A percentile compares a stretch with the other conserved stretches of the same genome.
These are phyloP conservation scores for Gossypium raimondii DNA, from an alignment of 345 rosid genomes.

Conservation along the genomic window DNA sequence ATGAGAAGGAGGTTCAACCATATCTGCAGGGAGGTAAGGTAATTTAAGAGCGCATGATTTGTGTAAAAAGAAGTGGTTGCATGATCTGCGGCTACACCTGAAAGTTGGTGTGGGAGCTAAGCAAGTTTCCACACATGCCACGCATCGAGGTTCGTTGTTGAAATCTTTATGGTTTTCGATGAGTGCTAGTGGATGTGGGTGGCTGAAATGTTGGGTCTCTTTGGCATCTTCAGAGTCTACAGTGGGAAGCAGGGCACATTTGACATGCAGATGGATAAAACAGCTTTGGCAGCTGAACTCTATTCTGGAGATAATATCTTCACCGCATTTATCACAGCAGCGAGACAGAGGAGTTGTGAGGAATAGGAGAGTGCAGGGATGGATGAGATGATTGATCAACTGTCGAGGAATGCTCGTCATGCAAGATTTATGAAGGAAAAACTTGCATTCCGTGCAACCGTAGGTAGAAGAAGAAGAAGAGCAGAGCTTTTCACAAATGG, in stretches of 20 bases:
- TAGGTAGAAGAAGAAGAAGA: too few relatives aligned
- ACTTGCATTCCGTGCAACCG: too few relatives aligned
- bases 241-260: neutral
- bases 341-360: rapidly evolving
- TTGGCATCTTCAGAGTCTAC: neutral
- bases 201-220: neutral
- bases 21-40: neutral
- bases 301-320: too few relatives aligned
- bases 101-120: neutral
- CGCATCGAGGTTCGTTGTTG: neutral
- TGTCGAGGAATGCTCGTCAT: too few relatives aligned
- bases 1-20: neutral
- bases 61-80: neutral
- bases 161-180: neutral
- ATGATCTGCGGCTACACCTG: neutral
- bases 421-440: too few relatives aligned
- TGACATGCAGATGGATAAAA: too few relatives aligned
- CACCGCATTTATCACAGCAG: too few relatives aligned
- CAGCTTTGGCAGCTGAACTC: too few relatives aligned
- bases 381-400: too few relatives aligned
- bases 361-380: too few relatives aligned
- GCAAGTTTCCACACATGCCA: neutral
- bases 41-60: neutral
- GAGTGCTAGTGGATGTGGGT: neutral
- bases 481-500: too few relatives aligned